phyloP scores from a whole-genome alignment of 2,329 filamentous ascomycete genomes.

The Arachnopeziza araneosa region DNA sequence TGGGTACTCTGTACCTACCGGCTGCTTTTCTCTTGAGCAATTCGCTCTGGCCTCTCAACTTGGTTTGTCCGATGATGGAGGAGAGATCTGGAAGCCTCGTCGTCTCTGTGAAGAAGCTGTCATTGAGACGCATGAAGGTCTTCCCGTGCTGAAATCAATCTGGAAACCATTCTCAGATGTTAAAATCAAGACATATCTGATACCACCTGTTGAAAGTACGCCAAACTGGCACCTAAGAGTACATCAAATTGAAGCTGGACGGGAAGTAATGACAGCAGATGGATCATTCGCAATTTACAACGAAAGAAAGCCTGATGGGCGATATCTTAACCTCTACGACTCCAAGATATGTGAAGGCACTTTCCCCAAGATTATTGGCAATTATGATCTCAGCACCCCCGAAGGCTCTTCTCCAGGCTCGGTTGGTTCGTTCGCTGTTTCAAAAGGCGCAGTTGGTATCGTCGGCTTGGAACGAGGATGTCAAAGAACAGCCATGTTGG shows the following conservation, averaged over 20 bases:
- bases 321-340: slow-evolving; percentile 47
- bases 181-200: slow-evolving; percentile 55
- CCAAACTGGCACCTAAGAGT: slow-evolving; percentile 67
- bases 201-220: slow-evolving; percentile 52
- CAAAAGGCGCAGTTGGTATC: slow-evolving; percentile 51
- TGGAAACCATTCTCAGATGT: slow-evolving; percentile 71
- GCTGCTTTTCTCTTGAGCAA: slow-evolving; percentile 69
- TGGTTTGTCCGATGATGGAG: slow-evolving; percentile 69
- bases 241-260: slow-evolving; percentile 54
- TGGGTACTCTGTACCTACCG: slow-evolving; percentile 71
- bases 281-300: slow-evolving; percentile 67
- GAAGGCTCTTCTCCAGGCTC: slow-evolving; percentile 47
- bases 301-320: slow-evolving; percentile 41
- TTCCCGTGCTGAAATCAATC: slow-evolving; percentile 58
- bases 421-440: slow-evolving; percentile 51
- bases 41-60: slow-evolving; percentile 71
- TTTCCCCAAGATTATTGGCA: slow-evolving; percentile 50
- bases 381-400: slow-evolving; percentile 52
- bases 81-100: slow-evolving; percentile 75
- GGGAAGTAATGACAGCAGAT: slow-evolving; percentile 65
- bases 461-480: slow-evolving; percentile 40
- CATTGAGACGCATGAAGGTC: slow-evolving; percentile 49
- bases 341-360: slow-evolving; percentile 43
- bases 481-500: slow-evolving; percentile 49
- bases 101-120: slow-evolving; percentile 58